phyloP scores from a whole-genome alignment of 2,329 filamentous ascomycete genomes.

The Laburnicola sp. region DNA sequence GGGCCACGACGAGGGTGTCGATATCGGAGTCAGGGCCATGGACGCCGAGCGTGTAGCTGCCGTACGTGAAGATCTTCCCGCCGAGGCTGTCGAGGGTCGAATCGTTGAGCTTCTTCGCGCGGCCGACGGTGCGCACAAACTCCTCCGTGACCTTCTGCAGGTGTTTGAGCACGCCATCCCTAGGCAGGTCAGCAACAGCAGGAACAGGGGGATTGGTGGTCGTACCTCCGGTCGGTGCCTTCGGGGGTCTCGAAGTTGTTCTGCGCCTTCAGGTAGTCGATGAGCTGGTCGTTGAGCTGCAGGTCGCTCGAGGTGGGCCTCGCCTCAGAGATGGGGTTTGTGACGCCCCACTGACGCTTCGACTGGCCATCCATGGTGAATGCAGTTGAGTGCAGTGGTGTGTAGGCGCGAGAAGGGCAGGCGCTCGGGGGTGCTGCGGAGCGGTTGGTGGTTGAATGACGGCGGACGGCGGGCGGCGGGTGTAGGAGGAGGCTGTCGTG shows the following conservation, averaged over 20 bases:
- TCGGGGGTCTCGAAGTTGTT: constrained; percentile 87
- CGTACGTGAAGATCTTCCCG: constrained; percentile 93
- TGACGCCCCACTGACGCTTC: constrained; percentile 67
- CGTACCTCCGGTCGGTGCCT: constrained; percentile 80
- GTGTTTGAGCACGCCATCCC: constrained; percentile 71
- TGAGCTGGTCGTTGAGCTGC: constrained; percentile 73
- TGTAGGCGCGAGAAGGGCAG: constrained; percentile 16
- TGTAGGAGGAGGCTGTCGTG: constrained; percentile 20
- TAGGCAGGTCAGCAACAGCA: constrained; percentile 42
- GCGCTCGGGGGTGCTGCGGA: constrained; percentile 26
- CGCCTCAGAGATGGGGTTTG: constrained; percentile 76
- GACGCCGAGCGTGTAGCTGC: constrained; percentile 91
- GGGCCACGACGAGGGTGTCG: constrained; percentile 89
- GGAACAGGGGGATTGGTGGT: background rate
- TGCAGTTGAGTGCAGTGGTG: constrained; percentile 3
- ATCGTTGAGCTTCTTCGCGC: constrained; percentile 71
- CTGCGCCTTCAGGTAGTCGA: constrained; percentile 82
- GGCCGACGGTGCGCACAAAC: constrained; percentile 82
- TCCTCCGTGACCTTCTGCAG: constrained; percentile 80
- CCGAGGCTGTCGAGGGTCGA: constrained; percentile 80
- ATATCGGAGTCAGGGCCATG: constrained; percentile 82
- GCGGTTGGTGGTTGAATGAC: constrained; percentile 9
- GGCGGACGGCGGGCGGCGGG: background rate
- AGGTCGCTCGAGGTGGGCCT: constrained; percentile 78
- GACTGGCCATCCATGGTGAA: constrained; percentile 38